These are phyloP conservation scores for Russula foetens DNA, from an alignment of 768 basidiomycete genomes.

Conservation along the genomic window DNA sequence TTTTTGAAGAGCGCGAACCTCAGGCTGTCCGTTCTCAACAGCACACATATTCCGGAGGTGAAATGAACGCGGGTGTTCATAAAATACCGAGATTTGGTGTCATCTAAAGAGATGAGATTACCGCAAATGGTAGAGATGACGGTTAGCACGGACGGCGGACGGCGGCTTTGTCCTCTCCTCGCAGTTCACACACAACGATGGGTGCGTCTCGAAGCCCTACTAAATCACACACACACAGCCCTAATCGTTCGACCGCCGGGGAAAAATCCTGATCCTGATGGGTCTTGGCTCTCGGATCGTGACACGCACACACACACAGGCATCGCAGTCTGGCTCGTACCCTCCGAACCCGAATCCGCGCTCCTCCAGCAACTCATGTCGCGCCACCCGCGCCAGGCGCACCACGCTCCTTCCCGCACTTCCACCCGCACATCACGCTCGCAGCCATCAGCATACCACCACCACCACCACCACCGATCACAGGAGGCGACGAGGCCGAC, in stretches of 20 bases:
- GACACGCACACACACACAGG: conserved; percentile 30
- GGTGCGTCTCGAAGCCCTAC: not conserved
- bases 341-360: conserved; percentile 35
- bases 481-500: no score
- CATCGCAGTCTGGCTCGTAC: conserved; percentile 65
- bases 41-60: no score
- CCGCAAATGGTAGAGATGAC: not conserved
- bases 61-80: no score
- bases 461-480: conserved; percentile 19
- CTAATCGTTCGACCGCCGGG: not conserved
- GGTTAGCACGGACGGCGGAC: not conserved
- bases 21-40: no score
- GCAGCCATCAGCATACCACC: conserved; percentile 32
- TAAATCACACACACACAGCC: not conserved
- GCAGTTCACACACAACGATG: not conserved
- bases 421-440: conserved; percentile 69
- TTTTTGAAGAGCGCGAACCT: no score
- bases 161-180: no score
- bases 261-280: no score
- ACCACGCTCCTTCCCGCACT: conserved; percentile 46
- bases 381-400: conserved; percentile 24
- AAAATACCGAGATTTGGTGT: no score
- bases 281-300: no score
- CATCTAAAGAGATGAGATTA: no score
- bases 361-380: conserved; percentile 43